Evolutionary conservation across 2,329 filamentous ascomycete genomes (phyloP), one percentile per base, ranked within the genome.

Genomic region (Allantophomopsis cytisporea): DNA sequence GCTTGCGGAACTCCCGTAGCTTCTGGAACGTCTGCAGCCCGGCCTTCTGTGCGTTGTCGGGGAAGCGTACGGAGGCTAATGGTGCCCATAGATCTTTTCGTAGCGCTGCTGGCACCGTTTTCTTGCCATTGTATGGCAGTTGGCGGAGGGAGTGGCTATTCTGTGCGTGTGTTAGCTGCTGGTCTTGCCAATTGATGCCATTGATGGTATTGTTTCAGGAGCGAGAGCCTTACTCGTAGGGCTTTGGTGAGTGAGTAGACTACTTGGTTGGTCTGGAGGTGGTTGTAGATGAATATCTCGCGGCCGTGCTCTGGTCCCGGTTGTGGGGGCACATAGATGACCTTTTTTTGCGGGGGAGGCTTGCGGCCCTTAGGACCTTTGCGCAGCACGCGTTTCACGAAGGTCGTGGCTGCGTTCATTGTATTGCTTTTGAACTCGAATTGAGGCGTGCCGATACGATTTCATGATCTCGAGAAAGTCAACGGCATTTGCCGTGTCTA

Each of bases 21-120:
- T 72, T 75, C 50, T 76, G 72, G 58, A 65, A 80, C 35, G 73
- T 71, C 38, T 65, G 71, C 21, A 69, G 70, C 17, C 78, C 77
- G 18, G 60, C 53, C 20, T 59, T 53, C 42, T 68, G 69, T 31
- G 63, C 58, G 34, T 68, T 70, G 35, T 58, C 43, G 34, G 67
- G 66, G 53, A 83, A 76, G 51, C 68, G 60, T 44, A 82, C 71
- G 45, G 68, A 59, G 38, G 74, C 75, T 50, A 81, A 60, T 6
- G 73, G 72, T 28, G 62, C 60, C 77, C 79, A 82, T 59, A 76
- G 73, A 60, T 83, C 78, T 57, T 76, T 79, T 42, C 78, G 74
- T 31, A 82, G 61, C 50, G 72, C 73, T 39, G 68, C 55, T 2
- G 76, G 76, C 47, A 73, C 70, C 36, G 72, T 67, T 59, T 83